A percentile compares a stretch with the other conserved stretches of the same genome.
Conservation (phyloP, 352 stramenopile genomes). For the Phytophthora megakarya region DNA sequence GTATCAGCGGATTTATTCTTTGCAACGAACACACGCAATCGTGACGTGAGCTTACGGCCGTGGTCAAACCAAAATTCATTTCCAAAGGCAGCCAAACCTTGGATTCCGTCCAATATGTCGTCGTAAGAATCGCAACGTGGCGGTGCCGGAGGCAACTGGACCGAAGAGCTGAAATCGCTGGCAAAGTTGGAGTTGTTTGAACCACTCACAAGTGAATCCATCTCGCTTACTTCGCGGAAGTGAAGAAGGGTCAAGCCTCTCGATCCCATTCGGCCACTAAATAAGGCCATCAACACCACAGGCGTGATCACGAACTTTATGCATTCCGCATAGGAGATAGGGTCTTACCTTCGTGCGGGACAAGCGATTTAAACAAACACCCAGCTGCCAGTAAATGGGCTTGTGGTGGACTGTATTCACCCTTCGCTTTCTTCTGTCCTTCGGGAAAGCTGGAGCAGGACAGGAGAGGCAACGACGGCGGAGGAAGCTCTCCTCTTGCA, state of each 20-base stretch:
- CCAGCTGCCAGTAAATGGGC: no score
- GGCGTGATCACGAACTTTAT: no score
- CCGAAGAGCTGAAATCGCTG: background rate
- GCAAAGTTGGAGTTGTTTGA: background rate
- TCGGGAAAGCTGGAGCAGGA: no score
- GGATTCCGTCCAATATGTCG: background rate
- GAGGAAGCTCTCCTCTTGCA: background rate
- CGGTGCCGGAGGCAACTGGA: background rate
- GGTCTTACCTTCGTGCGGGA: no score
- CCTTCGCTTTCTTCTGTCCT: no score
- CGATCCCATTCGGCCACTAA: no score
- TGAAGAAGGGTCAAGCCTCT: no score
- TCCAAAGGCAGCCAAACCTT: background rate
- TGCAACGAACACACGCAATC: background rate
- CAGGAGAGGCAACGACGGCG: no score
- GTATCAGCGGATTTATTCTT: slow-evolving; percentile 12
- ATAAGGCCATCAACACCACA: no score
- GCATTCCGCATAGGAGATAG: no score
- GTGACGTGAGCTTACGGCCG: background rate
- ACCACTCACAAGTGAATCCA: background rate
- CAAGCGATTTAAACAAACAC: no score
- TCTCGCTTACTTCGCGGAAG: background rate
- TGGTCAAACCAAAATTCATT: background rate
- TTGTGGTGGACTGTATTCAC: no score
- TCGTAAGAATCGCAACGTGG: background rate